Evolutionary conservation across 768 basidiomycete species (phyloP), one percentile per base, ranked within the genome.

Genomic region (Gloeostereum incarnatum): DNA sequence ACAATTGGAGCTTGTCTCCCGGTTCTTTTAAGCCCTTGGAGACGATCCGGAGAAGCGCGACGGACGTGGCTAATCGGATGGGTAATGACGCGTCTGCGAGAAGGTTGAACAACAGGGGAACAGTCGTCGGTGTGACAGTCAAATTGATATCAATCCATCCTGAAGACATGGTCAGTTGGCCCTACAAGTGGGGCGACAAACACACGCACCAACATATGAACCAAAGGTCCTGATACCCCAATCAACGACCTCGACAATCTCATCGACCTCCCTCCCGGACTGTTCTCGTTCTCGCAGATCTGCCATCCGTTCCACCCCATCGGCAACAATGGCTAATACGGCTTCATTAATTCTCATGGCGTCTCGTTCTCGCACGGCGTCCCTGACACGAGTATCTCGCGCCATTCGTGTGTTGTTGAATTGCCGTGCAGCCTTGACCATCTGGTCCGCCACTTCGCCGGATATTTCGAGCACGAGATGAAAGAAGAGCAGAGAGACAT

Each of bases 121-220:
- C 76, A 2, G 93, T 90, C 10, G 73, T 75, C 9, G 86, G 88
- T 1, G 93, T 97, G 42, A 99, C 84, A 9, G 96, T 92, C 45
- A 98, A 66, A 52, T 90, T 91, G 48, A 99, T 93, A 53, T 99
- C 96, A 48, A 98, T 85, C 96, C 96, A 99, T 10, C 91, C 94
- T 96, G 49, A 20, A 30, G 3, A 35, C 26, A 24, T 35, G n/a
- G 17, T 11, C 42, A 24, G 48, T 42, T 24, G 24, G n/a, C 13
- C 14, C n/a, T 9, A n/a, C 11, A 9, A 14, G 3, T 2, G 21
- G 33, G 19, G 21, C 11, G 11, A 19, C 11, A 3, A 20, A 34
- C 31, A 21, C 10, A 78, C 93, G 53, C 55, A 96, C 93, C 89
- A 41, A 90, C 91, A 54, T 97, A 98, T 21, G 90, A 89, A 3